Evolutionary conservation across 139 green algal genomes (phyloP).

Genomic region (Coccomyxa sp.): DNA sequence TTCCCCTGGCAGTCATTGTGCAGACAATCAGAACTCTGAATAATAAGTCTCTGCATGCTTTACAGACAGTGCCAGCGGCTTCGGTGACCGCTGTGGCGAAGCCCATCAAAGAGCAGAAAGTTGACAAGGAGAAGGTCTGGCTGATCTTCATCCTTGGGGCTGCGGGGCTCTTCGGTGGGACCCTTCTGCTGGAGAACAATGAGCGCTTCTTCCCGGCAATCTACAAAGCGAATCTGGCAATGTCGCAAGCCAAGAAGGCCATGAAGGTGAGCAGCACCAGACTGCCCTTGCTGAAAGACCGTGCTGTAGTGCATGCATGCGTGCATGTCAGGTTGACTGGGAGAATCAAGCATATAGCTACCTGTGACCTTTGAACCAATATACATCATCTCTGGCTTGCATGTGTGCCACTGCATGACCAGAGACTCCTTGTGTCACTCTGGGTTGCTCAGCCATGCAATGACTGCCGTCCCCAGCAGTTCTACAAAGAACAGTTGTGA

Average conservation of each 20-base stretch:
- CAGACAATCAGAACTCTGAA: neutral
- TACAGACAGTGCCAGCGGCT: constrained; percentile 47
- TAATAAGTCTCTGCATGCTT: neutral
- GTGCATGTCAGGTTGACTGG: too few species aligned
- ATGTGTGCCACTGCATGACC: neutral
- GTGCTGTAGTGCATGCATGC: too few species aligned
- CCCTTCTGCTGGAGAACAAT: constrained; percentile 71
- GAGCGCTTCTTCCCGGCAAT: constrained; percentile 71
- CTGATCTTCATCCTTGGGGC: constrained; percentile 59
- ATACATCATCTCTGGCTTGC: neutral
- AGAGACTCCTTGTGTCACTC: neutral
- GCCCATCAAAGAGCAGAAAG: constrained; percentile 54
- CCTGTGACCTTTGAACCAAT: neutral
- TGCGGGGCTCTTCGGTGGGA: constrained; percentile 53
- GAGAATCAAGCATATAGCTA: too few species aligned
- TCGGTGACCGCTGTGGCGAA: constrained; percentile 42
- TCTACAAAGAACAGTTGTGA: too few species aligned
- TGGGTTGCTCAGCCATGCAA: neutral
- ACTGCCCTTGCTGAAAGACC: too few species aligned
- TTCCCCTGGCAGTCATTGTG: neutral
- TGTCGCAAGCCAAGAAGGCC: constrained; percentile 21
- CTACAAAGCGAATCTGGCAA: constrained; percentile 61
- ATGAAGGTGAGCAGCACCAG: too few species aligned
- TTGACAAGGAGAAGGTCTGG: constrained; percentile 72
- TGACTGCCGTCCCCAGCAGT: neutral